These are phyloP conservation scores for Boletus vermiculosoides DNA, from an alignment of 768 basidiomycete genomes.

Conservation along the genomic window DNA sequence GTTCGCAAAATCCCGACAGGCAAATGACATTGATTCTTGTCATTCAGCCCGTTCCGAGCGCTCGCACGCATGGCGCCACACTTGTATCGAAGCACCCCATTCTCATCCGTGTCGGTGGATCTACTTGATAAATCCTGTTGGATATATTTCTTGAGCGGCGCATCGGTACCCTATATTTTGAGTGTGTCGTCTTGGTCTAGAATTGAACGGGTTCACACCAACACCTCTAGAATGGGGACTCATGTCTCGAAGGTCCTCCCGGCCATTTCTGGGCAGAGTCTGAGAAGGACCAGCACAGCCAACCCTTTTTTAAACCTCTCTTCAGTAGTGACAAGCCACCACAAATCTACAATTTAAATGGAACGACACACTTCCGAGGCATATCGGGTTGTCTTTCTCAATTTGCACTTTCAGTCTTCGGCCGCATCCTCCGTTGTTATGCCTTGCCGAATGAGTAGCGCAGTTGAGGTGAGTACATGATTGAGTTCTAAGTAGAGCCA, in stretches of 20 bases:
- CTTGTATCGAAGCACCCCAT: not conserved
- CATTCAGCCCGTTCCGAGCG: not conserved
- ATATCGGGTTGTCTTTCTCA: not conserved
- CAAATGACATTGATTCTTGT: not conserved
- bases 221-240: not conserved
- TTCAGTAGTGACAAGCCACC: not conserved
- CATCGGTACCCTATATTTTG: constrained; percentile 7
- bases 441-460: not conserved
- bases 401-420: not conserved
- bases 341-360: not conserved
- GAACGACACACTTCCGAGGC: not conserved
- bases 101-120: not conserved
- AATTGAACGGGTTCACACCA: not conserved
- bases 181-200: not conserved
- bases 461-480: not conserved
- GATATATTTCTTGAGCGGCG: not conserved
- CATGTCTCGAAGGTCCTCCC: not conserved
- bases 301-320: not conserved
- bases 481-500: not conserved
- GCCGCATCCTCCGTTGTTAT: not conserved
- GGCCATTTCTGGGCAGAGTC: not conserved
- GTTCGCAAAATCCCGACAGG: not conserved
- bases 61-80: not conserved
- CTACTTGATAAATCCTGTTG: not conserved
- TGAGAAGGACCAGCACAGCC: not conserved